These are phyloP conservation scores for Neurospora tetrasperma DNA, from an alignment of 495 filamentous ascomycete species.

Conservation along the genomic window DNA sequence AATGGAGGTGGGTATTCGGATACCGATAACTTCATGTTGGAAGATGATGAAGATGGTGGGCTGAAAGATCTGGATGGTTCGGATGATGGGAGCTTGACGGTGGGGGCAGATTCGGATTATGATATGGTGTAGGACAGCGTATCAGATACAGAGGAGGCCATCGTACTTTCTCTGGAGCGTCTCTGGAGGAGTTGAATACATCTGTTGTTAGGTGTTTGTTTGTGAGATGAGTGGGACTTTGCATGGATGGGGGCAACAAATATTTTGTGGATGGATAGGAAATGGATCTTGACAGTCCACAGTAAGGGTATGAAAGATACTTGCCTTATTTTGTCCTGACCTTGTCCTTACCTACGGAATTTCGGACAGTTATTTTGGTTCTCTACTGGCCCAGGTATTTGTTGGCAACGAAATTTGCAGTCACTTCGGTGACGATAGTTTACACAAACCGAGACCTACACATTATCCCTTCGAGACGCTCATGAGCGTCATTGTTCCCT, in stretches of 20 bases:
- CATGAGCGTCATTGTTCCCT: neutral
- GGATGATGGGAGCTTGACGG: constrained; percentile 1
- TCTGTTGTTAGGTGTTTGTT: neutral
- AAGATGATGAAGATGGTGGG: neutral
- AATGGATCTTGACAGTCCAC: too few relatives aligned
- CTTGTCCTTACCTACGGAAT: too few relatives aligned
- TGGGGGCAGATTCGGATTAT: neutral
- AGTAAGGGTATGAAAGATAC: too few relatives aligned
- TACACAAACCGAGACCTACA: too few relatives aligned
- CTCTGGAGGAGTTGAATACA: neutral
- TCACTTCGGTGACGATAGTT: neutral
- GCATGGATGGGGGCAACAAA: neutral
- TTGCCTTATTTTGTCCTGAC: too few relatives aligned
- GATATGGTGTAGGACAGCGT: neutral
- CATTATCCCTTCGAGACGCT: too few relatives aligned
- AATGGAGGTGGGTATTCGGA: neutral
- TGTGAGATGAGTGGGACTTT: neutral
- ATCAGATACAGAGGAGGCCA: neutral
- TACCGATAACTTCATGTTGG: neutral
- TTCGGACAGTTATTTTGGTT: too few relatives aligned
- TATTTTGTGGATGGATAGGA: neutral
- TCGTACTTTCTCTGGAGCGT: neutral
- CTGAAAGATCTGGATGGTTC: neutral
- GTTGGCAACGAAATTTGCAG: neutral
- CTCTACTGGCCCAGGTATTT: too few relatives aligned